Base-by-base conservation (phyloP, 2,329 filamentous ascomycete genomes). In the Phialophora macrospora region DNA sequence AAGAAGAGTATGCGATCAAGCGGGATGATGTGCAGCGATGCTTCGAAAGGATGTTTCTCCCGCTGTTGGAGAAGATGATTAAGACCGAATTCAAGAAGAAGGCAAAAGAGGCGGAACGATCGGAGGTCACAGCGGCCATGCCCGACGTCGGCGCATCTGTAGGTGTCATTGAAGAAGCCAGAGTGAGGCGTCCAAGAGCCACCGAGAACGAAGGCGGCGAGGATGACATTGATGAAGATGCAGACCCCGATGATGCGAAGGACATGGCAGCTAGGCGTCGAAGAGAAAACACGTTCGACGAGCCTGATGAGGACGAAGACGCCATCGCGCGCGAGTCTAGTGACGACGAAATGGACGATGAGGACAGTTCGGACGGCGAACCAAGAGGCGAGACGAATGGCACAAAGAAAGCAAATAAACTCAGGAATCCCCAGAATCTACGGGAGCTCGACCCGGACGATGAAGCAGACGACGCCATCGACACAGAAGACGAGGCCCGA, bases 261-360 rank as follows among this genome's bases (percentile, higher is more conserved):
- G 81, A 86, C 60, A 64, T 64, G 22, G 71, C 71, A 12, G 82
- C 82, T 86, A 57, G 93, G 88, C 3, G 87, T 85, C 68, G 87
- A 87, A 72, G 96, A 92, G 79, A 85, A 88, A 74, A 87, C 85
- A 72, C 67, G 14, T 98, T 97, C 72, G 94, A 92, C 46, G 91
- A 89, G 38, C 96, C 96, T 55, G 95, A 98, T 74, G 93, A 97
- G 4, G 94, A 94, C 3, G 95, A 98, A 74, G 86, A 96, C 73
- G 87, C 81, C 24, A 86, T 87, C 22, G 84, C 84, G 2, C 55
- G 60, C 32, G 84, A 87, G 57, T 77, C 78, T 14, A 79, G 82
- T 22, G 78, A 81, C 41, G 75, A 77, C 9, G 71, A 75, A 51
- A 69, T 63, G 54, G 68, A 64, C 51, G 64, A 60, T 44, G 72